Conservation (phyloP, 1,139 yeast genomes). For the Yamadazyma triangularis region DNA sequence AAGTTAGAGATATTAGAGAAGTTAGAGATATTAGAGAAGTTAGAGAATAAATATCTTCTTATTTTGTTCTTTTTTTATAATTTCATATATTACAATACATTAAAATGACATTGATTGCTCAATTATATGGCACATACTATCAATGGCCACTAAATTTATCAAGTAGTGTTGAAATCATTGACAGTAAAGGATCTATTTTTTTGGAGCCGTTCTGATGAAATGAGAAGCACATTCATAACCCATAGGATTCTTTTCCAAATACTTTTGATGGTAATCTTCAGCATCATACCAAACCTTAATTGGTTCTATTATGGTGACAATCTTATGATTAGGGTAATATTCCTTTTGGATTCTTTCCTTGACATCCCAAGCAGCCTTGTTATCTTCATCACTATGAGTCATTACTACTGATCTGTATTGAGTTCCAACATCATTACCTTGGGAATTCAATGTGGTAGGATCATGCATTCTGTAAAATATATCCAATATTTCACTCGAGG, state of each 20-base stretch:
- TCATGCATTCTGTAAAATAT: constrained; percentile 92
- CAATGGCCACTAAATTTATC: no score
- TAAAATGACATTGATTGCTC: neutral
- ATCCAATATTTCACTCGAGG: constrained; percentile 62
- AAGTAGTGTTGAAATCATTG: no score
- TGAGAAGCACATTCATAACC: constrained; percentile 93
- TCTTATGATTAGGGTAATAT: constrained; percentile 41
- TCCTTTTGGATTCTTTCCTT: constrained; percentile 30
- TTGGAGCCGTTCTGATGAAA: constrained; percentile 48
- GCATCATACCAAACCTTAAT: constrained; percentile 79
- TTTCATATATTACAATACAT: neutral
- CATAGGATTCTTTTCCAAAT: constrained; percentile 69
- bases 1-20: no score
- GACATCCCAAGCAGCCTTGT: constrained; percentile 22
- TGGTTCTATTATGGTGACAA: constrained; percentile 65
- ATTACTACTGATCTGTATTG: constrained; percentile 82
- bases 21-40: no score
- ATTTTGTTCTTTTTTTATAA: no score
- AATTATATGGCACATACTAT: no score
- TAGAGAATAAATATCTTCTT: no score
- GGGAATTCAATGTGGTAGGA: constrained; percentile 50
- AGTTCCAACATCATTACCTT: constrained; percentile 81
- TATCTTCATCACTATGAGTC: constrained; percentile 47
- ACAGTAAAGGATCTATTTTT: constrained; percentile 9
- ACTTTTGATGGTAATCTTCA: constrained; percentile 87